Evolutionary conservation across 2,329 filamentous ascomycete species (phyloP).

Genomic region (Sclerotinia minor): DNA sequence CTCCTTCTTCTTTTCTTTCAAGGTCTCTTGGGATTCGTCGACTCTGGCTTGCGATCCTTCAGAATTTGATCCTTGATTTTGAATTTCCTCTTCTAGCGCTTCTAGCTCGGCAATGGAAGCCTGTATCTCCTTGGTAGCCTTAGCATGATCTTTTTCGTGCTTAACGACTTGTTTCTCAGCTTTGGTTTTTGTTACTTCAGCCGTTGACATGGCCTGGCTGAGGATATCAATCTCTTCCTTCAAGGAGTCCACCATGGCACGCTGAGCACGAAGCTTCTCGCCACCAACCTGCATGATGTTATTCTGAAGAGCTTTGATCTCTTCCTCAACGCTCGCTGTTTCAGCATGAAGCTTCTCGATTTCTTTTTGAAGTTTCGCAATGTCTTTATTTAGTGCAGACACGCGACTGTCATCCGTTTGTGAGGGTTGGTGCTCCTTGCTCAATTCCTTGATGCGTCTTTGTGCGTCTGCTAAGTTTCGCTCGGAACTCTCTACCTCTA

Average conservation of each 20-base stretch:
- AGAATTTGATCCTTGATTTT: slow-evolving; percentile 73
- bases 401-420: slow-evolving; percentile 77
- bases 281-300: slow-evolving; percentile 99
- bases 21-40: slow-evolving; percentile 77
- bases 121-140: slow-evolving; percentile 77
- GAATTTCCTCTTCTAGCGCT: slow-evolving; percentile 74
- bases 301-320: slow-evolving; percentile 90
- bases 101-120: slow-evolving; percentile 71
- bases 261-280: slow-evolving; percentile 86
- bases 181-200: slow-evolving; percentile 86
- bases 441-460: slow-evolving; percentile 81
- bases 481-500: slow-evolving; percentile 85
- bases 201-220: slow-evolving; percentile 77
- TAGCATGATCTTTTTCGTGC: slow-evolving; percentile 77
- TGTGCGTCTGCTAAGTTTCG: slow-evolving; percentile 82
- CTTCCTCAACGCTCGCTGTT: slow-evolving; percentile 85
- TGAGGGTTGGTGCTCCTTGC: slow-evolving; percentile 76
- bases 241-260: slow-evolving; percentile 83
- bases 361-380: slow-evolving; percentile 72
- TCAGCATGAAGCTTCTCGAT: slow-evolving; percentile 78
- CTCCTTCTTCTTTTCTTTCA: slow-evolving; percentile 78
- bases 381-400: slow-evolving; percentile 72
- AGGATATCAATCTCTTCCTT: slow-evolving; percentile 83
- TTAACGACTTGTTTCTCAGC: slow-evolving; percentile 90
- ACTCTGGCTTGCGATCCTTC: slow-evolving; percentile 71